Conservation (phyloP, 202 grass and related monocot genomes). For the Carex sylvatica region DNA sequence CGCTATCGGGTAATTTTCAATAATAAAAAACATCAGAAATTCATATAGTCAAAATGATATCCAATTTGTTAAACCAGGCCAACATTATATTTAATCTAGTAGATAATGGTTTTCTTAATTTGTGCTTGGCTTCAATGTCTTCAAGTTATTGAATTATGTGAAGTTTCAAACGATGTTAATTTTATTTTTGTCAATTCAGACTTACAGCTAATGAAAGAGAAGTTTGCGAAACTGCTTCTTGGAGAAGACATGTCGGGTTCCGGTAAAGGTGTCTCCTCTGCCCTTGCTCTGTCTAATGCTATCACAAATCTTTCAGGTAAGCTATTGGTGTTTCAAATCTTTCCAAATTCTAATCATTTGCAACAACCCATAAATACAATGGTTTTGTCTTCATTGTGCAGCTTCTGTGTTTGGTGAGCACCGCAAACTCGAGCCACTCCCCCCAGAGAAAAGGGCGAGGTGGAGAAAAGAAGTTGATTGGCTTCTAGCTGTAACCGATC, state of each 20-base stretch:
- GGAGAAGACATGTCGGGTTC: slow-evolving; percentile 93
- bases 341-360: neutral
- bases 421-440: slow-evolving; percentile 74
- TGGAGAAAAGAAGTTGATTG: slow-evolving; percentile 87
- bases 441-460: slow-evolving; percentile 62
- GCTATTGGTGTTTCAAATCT: neutral
- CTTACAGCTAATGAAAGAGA: slow-evolving; percentile 82
- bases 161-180: neutral
- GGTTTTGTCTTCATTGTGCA: slow-evolving; percentile 29
- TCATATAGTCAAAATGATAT: neutral
- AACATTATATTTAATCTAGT: neutral
- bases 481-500: slow-evolving; percentile 80
- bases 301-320: slow-evolving; percentile 64
- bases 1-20: slow-evolving; percentile 41
- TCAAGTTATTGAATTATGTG: neutral
- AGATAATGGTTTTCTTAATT: neutral
- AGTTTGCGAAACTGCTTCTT: slow-evolving; percentile 77
- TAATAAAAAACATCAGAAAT: neutral
- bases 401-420: slow-evolving; percentile 88
- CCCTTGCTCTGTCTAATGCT: slow-evolving; percentile 92
- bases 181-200: slow-evolving; percentile 32
- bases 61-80: neutral
- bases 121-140: neutral
- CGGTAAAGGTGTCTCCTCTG: slow-evolving; percentile 79
- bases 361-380: slow-evolving; percentile 3